Evolutionary conservation across 768 basidiomycete species (phyloP).

Genomic region (Agaricus bisporus): DNA sequence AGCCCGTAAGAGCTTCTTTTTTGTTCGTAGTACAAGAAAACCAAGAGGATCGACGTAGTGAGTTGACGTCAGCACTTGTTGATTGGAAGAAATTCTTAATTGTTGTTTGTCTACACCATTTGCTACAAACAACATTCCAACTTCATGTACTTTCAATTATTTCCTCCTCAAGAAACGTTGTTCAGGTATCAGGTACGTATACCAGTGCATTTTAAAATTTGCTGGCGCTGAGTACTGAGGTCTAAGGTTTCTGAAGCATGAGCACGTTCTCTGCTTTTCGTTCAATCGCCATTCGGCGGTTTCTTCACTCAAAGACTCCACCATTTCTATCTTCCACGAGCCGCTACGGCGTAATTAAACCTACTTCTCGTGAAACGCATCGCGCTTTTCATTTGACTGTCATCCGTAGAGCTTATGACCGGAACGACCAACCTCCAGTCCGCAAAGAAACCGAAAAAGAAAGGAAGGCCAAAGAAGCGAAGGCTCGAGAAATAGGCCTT

Average conservation of each 20-base stretch:
- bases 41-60: too few species aligned
- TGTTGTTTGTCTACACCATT: not conserved
- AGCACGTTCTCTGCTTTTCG: slow-evolving; percentile 6
- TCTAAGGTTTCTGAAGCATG: not conserved
- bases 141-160: not conserved
- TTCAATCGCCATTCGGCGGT: not conserved
- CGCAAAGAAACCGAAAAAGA: not conserved
- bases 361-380: not conserved
- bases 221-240: not conserved
- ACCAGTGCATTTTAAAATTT: not conserved
- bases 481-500: slow-evolving; percentile 7
- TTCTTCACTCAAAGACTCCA: not conserved
- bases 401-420: not conserved
- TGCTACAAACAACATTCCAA: not conserved
- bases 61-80: too few species aligned
- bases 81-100: not conserved
- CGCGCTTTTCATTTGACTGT: not conserved
- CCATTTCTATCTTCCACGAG: not conserved
- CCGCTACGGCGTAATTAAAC: not conserved
- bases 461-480: not conserved
- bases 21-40: too few species aligned
- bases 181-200: not conserved
- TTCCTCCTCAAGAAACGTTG: not conserved
- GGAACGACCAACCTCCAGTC: not conserved
- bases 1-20: too few species aligned